phyloP scores from a whole-genome alignment of 2,329 filamentous ascomycete genomes.

The Phoma sp. region DNA sequence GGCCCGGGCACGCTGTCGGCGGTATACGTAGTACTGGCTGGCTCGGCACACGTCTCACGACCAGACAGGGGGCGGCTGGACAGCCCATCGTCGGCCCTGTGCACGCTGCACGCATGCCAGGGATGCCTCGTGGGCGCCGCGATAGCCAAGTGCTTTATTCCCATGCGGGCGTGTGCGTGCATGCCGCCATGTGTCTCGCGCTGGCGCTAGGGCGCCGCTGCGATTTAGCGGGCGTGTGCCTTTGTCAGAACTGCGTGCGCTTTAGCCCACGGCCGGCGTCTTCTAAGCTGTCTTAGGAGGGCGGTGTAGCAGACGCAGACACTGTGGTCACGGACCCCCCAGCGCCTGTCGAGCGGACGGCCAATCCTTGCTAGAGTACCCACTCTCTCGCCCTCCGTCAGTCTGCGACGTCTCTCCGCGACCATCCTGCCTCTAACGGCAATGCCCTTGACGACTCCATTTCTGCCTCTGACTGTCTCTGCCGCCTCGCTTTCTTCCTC shows the following conservation, averaged over 20 bases:
- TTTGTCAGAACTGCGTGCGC: slow-evolving; percentile 42
- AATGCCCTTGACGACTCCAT: slow-evolving; percentile 46
- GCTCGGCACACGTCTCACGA: slow-evolving; percentile 16
- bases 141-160: slow-evolving; percentile 40
- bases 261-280: slow-evolving; percentile 38
- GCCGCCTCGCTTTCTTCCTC: slow-evolving; percentile 25
- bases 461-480: slow-evolving; percentile 36
- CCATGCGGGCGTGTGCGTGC: slow-evolving; percentile 34
- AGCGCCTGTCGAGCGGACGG: slow-evolving; percentile 7
- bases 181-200: slow-evolving; percentile 41
- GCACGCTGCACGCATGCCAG: slow-evolving; percentile 29
- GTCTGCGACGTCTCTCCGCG: slow-evolving; percentile 41
- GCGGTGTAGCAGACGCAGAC: slow-evolving; percentile 40
- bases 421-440: slow-evolving; percentile 41
- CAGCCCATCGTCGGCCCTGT: slow-evolving; percentile 21
- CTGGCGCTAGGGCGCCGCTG: slow-evolving; percentile 30
- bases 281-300: slow-evolving; percentile 37
- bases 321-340: slow-evolving; percentile 30
- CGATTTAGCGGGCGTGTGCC: slow-evolving; percentile 23
- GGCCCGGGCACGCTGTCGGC: neutral
- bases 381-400: slow-evolving; percentile 43
- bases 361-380: slow-evolving; percentile 47
- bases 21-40: slow-evolving; percentile 1
- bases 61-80: slow-evolving; percentile 15
- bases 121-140: slow-evolving; percentile 46